Evolutionary conservation across 768 basidiomycete species (phyloP).

Genomic region (Xerocomus brunneocitrinus): DNA sequence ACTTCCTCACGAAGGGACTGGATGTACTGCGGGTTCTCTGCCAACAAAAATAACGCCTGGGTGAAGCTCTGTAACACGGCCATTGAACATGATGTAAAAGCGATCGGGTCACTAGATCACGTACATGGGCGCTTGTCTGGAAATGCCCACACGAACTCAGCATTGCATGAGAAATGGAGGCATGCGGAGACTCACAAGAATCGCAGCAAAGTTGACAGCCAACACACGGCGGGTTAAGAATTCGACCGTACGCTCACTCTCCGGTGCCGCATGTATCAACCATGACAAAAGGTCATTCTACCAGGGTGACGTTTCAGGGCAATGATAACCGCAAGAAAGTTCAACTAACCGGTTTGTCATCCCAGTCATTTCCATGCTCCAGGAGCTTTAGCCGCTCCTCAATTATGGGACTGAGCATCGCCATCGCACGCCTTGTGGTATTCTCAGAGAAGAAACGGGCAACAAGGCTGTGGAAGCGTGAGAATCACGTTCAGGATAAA

Average conservation of each 20-base stretch:
- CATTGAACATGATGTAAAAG: background rate
- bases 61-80: slow-evolving; percentile 25
- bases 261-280: slow-evolving; percentile 27
- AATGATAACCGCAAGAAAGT: background rate
- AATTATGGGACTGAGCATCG: slow-evolving; percentile 26
- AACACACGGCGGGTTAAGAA: slow-evolving; percentile 23
- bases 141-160: background rate
- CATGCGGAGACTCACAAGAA: slow-evolving; percentile 15
- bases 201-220: slow-evolving; percentile 19
- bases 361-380: slow-evolving; percentile 26
- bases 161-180: background rate
- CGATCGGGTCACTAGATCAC: background rate
- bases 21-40: slow-evolving; percentile 31
- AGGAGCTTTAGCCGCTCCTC: slow-evolving; percentile 23
- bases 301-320: background rate
- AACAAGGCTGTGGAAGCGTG: slow-evolving; percentile 14
- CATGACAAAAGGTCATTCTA: slow-evolving; percentile 34
- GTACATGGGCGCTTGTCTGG: slow-evolving; percentile 22
- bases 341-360: slow-evolving; percentile 30
- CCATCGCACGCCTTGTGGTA: slow-evolving; percentile 9
- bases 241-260: slow-evolving; percentile 13
- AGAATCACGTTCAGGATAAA: background rate
- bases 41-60: slow-evolving; percentile 35
- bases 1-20: slow-evolving; percentile 7
- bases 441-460: slow-evolving; percentile 11